Base-by-base conservation (phyloP, 495 filamentous ascomycete genomes). In the Immersiella caudata region DNA sequence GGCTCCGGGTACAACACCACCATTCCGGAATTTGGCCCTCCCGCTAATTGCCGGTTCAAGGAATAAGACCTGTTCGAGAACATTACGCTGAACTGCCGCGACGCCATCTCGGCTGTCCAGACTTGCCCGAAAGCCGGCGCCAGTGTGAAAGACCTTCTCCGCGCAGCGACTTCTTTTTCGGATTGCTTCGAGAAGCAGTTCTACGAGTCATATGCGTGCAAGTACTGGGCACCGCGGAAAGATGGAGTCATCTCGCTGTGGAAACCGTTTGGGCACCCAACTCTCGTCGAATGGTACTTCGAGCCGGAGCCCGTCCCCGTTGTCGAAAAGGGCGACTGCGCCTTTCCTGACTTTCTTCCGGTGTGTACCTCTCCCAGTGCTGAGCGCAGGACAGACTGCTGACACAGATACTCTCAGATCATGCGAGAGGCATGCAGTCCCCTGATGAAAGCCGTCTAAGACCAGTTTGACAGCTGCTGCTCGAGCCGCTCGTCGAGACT, bases 161-260 rank as follows among this genome's bases (percentile, higher is more conserved):
- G 24, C 54, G 54, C 54, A 21, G 54, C 54, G 6, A 26, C 24
- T 22, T 2, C 54, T 5, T 57, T 57, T 26, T 57, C 54, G 4
- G 54, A 57, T 14, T 57, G 54, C 24, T 57, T 57, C 24, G 54
- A 57, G 24, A 57, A 57, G 54, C 54, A 57, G 14, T 24, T 57
- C 6, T 57, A 57, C 54, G n/a, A 21, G 20, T 57, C 54, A 20
- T 57, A 22, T 26, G n/a, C n/a, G 2, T 57, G 54, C 54, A 57
- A 26, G 12, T 21, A 26, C 54, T 57, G 54, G 54, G 24, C 54
- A 2, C 54, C 54, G n/a, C 54, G 54, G 6, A 57, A 57, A 26
- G 54, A 57, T 57, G 54, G 54, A 22, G n/a, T 20, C n/a, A 57
- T 57, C 24, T 57, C 54, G 4, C 54, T 57, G 54, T 57, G 54